Percentiles rank a stretch among this genome's conserved stretches.
Evolutionary conservation across 352 stramenopile genomes (phyloP).

Genomic region (Phytophthora rubi): DNA sequence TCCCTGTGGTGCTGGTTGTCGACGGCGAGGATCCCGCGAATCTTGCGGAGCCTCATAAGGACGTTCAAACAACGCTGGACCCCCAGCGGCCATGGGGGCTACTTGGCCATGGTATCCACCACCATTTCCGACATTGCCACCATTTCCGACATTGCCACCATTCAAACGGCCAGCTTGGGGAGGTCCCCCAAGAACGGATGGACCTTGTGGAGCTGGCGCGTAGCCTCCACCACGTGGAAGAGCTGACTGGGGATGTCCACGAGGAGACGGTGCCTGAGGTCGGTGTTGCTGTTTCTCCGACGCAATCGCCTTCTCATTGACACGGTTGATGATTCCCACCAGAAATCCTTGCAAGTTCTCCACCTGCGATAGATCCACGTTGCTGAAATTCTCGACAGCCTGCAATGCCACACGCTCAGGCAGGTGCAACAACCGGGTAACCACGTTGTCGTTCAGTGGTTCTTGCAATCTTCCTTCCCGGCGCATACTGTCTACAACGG

Average conservation of each 20-base stretch:
- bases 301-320: constrained; percentile 66
- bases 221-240: constrained; percentile 23
- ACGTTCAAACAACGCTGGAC: constrained; percentile 39
- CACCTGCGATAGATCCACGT: constrained; percentile 75
- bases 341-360: constrained; percentile 84
- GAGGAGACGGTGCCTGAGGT: constrained; percentile 35
- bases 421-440: constrained; percentile 72
- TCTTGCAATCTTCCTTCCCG: constrained; percentile 59
- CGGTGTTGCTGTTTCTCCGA: constrained; percentile 44
- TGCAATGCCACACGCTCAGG: constrained; percentile 66
- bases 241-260: constrained; percentile 18
- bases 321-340: constrained; percentile 85
- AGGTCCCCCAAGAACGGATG: constrained; percentile 42
- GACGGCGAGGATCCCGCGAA: constrained; percentile 32
- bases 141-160: constrained; percentile 26
- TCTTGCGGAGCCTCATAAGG: constrained; percentile 38
- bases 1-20: constrained; percentile 29
- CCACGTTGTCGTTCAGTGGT: constrained; percentile 77
- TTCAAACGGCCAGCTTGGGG: constrained; percentile 37
- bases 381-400: constrained; percentile 82
- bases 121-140: constrained; percentile 20
- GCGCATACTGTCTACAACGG: constrained; percentile 64
- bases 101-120: constrained; percentile 30
- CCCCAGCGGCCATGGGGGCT: constrained; percentile 19
- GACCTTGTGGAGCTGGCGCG: constrained; percentile 14